These are phyloP conservation scores for Wolfiporia cocos DNA, from an alignment of 1,284 basidiomycete genomes.

Conservation along the genomic window DNA sequence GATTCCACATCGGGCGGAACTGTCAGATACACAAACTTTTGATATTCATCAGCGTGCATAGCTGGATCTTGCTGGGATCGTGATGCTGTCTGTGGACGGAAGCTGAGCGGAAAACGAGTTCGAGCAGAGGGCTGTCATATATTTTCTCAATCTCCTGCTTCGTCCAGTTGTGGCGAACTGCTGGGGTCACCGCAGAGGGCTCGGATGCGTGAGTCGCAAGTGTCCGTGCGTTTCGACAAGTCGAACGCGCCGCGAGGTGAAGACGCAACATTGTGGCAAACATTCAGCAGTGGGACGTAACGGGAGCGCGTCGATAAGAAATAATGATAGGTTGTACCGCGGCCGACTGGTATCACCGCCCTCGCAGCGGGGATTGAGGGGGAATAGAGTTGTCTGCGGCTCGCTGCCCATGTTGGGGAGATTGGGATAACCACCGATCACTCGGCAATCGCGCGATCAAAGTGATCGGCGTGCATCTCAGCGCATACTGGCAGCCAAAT, in stretches of 20 bases:
- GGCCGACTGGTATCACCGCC: not conserved
- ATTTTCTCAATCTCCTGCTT: constrained; percentile 70
- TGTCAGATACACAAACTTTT: constrained; percentile 62
- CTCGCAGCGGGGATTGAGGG: constrained; percentile 1
- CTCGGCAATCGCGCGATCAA: not conserved
- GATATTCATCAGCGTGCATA: constrained; percentile 99
- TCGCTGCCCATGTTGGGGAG: constrained; percentile 1
- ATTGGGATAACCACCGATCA: not conserved
- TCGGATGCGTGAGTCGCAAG: constrained; percentile 57
- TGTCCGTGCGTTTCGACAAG: constrained; percentile 32
- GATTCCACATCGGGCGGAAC: not conserved
- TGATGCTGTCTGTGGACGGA: constrained; percentile 83
- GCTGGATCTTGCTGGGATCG: constrained; percentile 86
- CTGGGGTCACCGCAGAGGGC: constrained; percentile 18
- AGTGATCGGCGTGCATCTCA: no score
- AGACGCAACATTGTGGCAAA: constrained; percentile 25
- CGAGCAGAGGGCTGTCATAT: constrained; percentile 78
- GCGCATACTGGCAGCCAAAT: no score
- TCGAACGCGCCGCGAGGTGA: constrained; percentile 12
- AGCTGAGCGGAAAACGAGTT: constrained; percentile 82
- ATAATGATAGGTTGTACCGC: no score
- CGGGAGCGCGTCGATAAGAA: no score
- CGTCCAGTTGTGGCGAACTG: constrained; percentile 54
- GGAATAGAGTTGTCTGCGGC: no score
- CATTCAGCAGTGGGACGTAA: not conserved